These are phyloP conservation scores for Epichloe hybrida DNA, from an alignment of 2,329 filamentous ascomycete genomes.

Conservation along the genomic window DNA sequence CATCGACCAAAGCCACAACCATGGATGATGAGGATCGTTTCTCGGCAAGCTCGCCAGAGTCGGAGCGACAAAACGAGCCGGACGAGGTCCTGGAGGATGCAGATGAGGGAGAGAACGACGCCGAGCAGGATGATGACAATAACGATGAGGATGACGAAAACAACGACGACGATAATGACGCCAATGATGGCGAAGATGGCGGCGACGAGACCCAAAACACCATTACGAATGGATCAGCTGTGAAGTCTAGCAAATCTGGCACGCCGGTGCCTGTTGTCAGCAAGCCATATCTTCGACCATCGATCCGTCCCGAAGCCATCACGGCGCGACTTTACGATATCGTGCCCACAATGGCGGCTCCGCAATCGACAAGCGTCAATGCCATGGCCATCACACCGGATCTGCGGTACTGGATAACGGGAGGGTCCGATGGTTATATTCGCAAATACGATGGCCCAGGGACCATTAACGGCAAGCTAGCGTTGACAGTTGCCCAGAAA, in stretches of 20 bases:
- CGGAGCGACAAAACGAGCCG: slow-evolving; percentile 29
- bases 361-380: slow-evolving; percentile 91
- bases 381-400: slow-evolving; percentile 84
- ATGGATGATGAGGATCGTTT: slow-evolving; percentile 23
- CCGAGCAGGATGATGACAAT: slow-evolving; percentile 25
- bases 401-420: slow-evolving; percentile 87
- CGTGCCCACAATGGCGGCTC: slow-evolving; percentile 90
- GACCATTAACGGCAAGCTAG: slow-evolving; percentile 87
- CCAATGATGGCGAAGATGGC: slow-evolving; percentile 29
- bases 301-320: slow-evolving; percentile 64
- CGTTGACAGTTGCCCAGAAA: slow-evolving; percentile 85
- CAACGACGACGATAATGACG: slow-evolving; percentile 23
- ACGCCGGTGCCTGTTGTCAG: slow-evolving; percentile 13
- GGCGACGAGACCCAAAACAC: slow-evolving; percentile 14
- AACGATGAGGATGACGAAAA: slow-evolving; percentile 23
- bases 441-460: slow-evolving; percentile 92
- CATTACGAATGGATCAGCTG: slow-evolving; percentile 7
- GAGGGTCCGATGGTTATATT: slow-evolving; percentile 89
- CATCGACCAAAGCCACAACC: background rate
- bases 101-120: slow-evolving; percentile 26
- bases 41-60: slow-evolving; percentile 18
- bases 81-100: slow-evolving; percentile 45
- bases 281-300: slow-evolving; percentile 32
- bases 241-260: slow-evolving; percentile 13
- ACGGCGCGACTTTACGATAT: slow-evolving; percentile 81